Conservation (phyloP, 2,329 filamentous ascomycete genomes). For the Cercospora zeina region DNA sequence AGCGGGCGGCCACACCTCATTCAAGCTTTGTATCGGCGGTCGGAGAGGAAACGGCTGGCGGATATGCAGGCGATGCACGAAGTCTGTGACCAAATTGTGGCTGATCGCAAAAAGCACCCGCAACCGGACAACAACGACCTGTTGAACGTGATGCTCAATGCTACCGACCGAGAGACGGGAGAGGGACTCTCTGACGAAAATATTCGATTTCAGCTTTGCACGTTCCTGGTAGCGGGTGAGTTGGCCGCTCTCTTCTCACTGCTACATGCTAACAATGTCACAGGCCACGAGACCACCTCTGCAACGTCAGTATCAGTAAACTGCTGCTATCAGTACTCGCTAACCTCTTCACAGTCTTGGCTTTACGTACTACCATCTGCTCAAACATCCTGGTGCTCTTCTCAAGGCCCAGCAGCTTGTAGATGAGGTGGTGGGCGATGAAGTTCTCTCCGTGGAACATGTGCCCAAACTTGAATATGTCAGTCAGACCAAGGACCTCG, state of each 20-base stretch:
- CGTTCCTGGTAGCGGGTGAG: constrained; percentile 59
- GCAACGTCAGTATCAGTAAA: not conserved
- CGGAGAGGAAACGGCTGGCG: constrained; percentile 11
- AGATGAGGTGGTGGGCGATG: constrained; percentile 53
- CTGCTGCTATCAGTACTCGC: not conserved
- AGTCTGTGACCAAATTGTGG: constrained; percentile 22
- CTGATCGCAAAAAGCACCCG: constrained; percentile 19
- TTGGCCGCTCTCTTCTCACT: not conserved
- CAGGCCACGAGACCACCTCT: constrained; percentile 15
- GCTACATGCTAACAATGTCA: not conserved
- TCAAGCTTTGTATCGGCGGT: not conserved
- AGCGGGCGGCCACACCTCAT: constrained; percentile 12
- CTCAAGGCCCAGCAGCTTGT: constrained; percentile 56
- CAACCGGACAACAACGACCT: constrained; percentile 51
- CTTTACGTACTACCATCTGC: constrained; percentile 54
- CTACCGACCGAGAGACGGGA: constrained; percentile 63
- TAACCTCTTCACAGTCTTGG: constrained; percentile 26
- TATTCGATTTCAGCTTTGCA: constrained; percentile 68
- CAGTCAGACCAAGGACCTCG: not conserved
- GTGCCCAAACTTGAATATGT: constrained; percentile 54
- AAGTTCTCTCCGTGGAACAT: constrained; percentile 51
- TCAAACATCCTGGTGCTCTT: constrained; percentile 54
- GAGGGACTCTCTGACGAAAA: constrained; percentile 59
- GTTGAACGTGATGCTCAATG: constrained; percentile 60
- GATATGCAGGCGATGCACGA: constrained; percentile 18